Conservation (phyloP, 2,329 filamentous ascomycete species). For the Fusarium sp. region DNA sequence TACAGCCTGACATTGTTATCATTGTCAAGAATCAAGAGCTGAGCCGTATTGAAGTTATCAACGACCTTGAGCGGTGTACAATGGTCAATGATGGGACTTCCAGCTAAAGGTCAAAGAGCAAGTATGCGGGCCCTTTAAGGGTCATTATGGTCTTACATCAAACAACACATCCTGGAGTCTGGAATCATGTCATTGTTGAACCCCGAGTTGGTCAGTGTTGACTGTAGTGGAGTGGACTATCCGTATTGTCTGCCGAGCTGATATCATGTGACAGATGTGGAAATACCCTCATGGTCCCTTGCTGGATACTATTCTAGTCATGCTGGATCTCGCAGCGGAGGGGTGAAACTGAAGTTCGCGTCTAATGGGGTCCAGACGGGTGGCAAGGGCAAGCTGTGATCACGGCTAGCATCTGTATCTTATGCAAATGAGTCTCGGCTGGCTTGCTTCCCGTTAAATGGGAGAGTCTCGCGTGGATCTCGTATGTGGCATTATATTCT, state of each 20-base stretch:
- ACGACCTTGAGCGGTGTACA: constrained; percentile 20
- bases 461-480: not conserved
- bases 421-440: constrained; percentile 8
- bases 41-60: constrained; percentile 9
- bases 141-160: constrained; percentile 10
- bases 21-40: constrained; percentile 12
- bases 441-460: not conserved
- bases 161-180: constrained; percentile 25
- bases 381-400: constrained; percentile 5
- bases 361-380: constrained; percentile 4
- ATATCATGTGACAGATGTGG: constrained; percentile 19
- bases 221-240: constrained; percentile 16
- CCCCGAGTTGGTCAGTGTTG: constrained; percentile 15
- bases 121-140: constrained; percentile 2
- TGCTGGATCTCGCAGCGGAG: constrained; percentile 9
- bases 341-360: constrained; percentile 18
- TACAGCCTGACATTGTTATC: constrained; percentile 28
- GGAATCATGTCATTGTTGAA: constrained; percentile 9
- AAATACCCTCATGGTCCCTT: constrained; percentile 33
- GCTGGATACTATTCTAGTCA: constrained; percentile 10
- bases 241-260: constrained; percentile 16
- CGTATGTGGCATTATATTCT: not conserved
- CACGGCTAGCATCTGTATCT: not conserved
- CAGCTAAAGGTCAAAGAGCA: not conserved
- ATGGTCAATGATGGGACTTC: constrained; percentile 11